A percentile compares a stretch with the other conserved stretches of the same genome.
phyloP scores from a whole-genome alignment of 768 basidiomycete genomes.

The Tricholoma saponaceum region DNA sequence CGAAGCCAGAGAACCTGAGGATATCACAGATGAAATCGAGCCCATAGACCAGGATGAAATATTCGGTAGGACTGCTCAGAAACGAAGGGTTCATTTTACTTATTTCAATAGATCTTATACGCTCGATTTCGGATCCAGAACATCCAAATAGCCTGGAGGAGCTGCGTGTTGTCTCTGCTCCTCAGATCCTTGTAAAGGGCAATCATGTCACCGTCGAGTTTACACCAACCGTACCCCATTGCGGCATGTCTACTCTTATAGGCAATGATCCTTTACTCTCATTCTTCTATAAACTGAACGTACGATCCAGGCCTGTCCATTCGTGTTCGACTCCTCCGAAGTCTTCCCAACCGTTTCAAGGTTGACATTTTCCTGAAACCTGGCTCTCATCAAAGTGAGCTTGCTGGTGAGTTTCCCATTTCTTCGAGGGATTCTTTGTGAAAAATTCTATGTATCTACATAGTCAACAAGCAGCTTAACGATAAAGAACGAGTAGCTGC shows the following conservation, averaged over 20 bases:
- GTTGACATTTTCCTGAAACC: constrained; percentile 91
- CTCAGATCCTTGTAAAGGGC: constrained; percentile 61
- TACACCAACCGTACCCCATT: constrained; percentile 97
- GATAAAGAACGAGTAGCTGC: constrained; percentile 99
- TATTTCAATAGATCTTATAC: constrained; percentile 67
- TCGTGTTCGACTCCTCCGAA: constrained; percentile 83
- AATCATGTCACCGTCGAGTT: constrained; percentile 85
- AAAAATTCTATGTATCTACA: neutral
- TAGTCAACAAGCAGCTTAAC: constrained; percentile 98
- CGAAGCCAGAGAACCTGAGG: constrained; percentile 38
- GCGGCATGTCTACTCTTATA: constrained; percentile 95
- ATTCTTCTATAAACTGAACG: constrained; percentile 1
- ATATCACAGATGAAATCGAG: constrained; percentile 53
- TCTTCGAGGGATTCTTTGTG: neutral
- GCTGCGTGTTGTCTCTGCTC: constrained; percentile 88
- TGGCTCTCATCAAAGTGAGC: constrained; percentile 94
- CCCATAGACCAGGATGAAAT: constrained; percentile 90
- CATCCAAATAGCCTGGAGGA: constrained; percentile 93
- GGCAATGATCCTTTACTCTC: constrained; percentile 44
- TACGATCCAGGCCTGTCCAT: constrained; percentile 77
- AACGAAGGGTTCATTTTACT: neutral
- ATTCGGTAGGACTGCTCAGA: constrained; percentile 55
- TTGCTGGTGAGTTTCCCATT: constrained; percentile 55
- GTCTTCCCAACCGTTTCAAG: constrained; percentile 90
- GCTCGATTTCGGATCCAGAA: constrained; percentile 92